These are phyloP conservation scores for Oryza brachyantha DNA, from an alignment of 176 grass and related monocot species.

Conservation along the genomic window DNA sequence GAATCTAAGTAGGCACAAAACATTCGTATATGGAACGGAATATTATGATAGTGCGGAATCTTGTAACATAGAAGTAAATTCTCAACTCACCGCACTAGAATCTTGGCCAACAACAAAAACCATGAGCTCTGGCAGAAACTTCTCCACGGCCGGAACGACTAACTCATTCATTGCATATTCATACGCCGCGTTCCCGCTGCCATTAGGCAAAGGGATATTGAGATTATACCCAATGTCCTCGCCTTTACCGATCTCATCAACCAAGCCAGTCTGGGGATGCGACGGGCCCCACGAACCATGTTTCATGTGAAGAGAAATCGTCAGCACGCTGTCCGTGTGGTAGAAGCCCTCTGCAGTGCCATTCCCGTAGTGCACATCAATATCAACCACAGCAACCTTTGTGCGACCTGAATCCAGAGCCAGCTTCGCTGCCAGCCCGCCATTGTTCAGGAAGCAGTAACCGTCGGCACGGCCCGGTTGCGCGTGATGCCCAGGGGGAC, in stretches of 20 bases:
- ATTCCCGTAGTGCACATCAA: slow-evolving; percentile 90
- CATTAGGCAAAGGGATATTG: slow-evolving; percentile 94
- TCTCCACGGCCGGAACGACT: slow-evolving; percentile 64
- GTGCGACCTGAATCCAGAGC: slow-evolving; percentile 58
- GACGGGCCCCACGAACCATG: slow-evolving; percentile 88
- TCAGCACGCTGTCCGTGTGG: slow-evolving; percentile 48
- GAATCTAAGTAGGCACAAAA: no score
- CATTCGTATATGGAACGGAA: no score
- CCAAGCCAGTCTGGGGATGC: slow-evolving; percentile 59
- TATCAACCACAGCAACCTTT: slow-evolving; percentile 62
- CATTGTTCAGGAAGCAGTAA: slow-evolving; percentile 97
- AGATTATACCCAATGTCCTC: slow-evolving; percentile 78
- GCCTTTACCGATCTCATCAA: slow-evolving; percentile 70
- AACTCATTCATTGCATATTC: slow-evolving; percentile 68
- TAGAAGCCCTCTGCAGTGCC: slow-evolving; percentile 88
- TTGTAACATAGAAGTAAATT: background rate
- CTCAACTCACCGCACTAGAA: slow-evolving; percentile 71
- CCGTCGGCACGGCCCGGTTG: slow-evolving; percentile 72
- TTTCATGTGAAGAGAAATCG: slow-evolving; percentile 85
- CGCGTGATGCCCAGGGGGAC: slow-evolving; percentile 83
- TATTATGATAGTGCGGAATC: no score
- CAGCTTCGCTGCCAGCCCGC: slow-evolving; percentile 61
- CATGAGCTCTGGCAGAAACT: slow-evolving; percentile 69
- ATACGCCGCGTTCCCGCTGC: slow-evolving; percentile 83
- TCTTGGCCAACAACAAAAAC: slow-evolving; percentile 80